Base-by-base conservation (phyloP, 164 flowering plant genomes). In the Platanus orientalis region DNA sequence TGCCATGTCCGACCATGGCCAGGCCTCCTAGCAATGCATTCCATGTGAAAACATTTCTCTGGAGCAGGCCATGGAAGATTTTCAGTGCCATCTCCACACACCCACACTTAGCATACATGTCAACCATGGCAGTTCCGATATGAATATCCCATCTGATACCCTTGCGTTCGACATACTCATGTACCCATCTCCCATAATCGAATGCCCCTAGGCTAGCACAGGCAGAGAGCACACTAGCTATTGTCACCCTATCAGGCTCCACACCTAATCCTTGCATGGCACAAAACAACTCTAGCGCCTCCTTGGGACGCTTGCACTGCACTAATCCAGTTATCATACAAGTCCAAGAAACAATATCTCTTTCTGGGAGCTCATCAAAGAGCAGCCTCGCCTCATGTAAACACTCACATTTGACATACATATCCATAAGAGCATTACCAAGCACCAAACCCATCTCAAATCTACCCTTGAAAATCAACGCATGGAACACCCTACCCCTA, bases 81-180 rank as follows among this genome's bases (percentile, higher is more conserved):
- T 49, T 21, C 61, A 75, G 24, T 32, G 84, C 80, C 71, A 68
- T 75, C 12, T 83, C 82, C 26, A 81, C 67, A 57, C 76, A 75
- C 2, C 87, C 90, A 68, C 85, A 85, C 50, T 83, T 85, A 4
- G 86, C 79, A 71, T 81, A 81, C 84, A 85, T 81, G 66, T 83
- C 85, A 25, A 83, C 59, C 77, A 85, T 49, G 7, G 84, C 76
- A 4, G 84, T 82, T 61, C 82, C 86, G 27, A 82, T 54, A 59
- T 79, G 79, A 54, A 51, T 53, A 57, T 82, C 85, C 76, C 80
- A 72, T 36, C 70, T 72, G 26, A 81, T 75, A 24, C 74, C 71
- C 55, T 30, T 54, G 0, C 68, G 69, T 0, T 72, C 77, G 25
- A 78, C 70, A 54, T 74, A 81, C 68, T 82, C 75, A 25, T 80